phyloP scores from a whole-genome alignment of 202 grass and related monocot genomes.

The Alloteropsis angusta region DNA sequence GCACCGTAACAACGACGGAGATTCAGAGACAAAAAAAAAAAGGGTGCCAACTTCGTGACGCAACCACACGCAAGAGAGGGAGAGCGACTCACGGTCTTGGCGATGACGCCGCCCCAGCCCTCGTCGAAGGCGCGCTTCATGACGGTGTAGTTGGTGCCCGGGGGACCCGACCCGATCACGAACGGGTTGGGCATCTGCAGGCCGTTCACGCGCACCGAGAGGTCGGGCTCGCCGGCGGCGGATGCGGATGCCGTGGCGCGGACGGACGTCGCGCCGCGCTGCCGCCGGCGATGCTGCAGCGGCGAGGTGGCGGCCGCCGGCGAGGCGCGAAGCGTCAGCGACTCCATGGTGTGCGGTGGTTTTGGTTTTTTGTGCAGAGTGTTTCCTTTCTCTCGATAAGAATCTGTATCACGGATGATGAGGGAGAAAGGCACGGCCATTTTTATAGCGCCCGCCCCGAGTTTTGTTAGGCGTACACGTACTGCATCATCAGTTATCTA shows the following conservation, averaged over 20 bases:
- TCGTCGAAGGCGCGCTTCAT: slow-evolving; percentile 99
- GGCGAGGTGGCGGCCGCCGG: slow-evolving; percentile 36
- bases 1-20: not conserved
- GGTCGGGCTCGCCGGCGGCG: slow-evolving; percentile 51
- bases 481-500: not conserved
- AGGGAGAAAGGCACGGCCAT: slow-evolving; percentile 15
- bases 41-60: not conserved
- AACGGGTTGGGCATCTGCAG: slow-evolving; percentile 94
- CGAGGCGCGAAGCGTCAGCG: slow-evolving; percentile 51
- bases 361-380: not conserved
- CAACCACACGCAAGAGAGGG: not conserved
- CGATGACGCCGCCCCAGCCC: slow-evolving; percentile 95
- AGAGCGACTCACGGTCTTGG: slow-evolving; percentile 62
- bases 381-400: slow-evolving; percentile 18
- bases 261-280: slow-evolving; percentile 11
- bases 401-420: slow-evolving; percentile 37
- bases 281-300: slow-evolving; percentile 21
- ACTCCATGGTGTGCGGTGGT: slow-evolving; percentile 42
- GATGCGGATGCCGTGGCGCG: slow-evolving; percentile 15
- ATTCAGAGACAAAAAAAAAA: not conserved
- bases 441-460: not conserved
- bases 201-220: slow-evolving; percentile 84
- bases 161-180: slow-evolving; percentile 94
- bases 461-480: not conserved
- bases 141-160: slow-evolving; percentile 96